phyloP scores from a whole-genome alignment of 2,329 filamentous ascomycete genomes.

The Knoxdaviesia capensis region DNA sequence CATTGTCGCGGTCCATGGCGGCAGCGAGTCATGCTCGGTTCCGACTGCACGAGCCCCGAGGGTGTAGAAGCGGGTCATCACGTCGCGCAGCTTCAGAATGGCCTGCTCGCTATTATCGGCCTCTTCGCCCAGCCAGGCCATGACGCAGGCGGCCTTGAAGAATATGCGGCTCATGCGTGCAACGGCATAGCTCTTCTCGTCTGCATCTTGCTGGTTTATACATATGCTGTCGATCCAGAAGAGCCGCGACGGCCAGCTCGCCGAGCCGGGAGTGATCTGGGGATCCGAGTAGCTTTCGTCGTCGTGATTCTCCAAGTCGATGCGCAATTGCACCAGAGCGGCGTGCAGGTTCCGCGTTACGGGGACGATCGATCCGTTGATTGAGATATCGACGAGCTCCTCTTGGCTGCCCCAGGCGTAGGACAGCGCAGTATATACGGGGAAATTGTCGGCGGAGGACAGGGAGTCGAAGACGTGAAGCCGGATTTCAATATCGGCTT shows the following conservation, averaged over 20 bases:
- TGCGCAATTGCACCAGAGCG: slow-evolving; percentile 10
- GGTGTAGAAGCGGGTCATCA: slow-evolving; percentile 4
- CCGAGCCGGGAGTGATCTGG: neutral
- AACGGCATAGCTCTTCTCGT: slow-evolving; percentile 9
- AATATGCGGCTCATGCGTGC: slow-evolving; percentile 9
- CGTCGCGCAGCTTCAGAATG: slow-evolving; percentile 4
- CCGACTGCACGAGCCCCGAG: neutral
- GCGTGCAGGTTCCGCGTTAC: slow-evolving; percentile 11
- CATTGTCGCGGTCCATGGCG: slow-evolving; percentile 3
- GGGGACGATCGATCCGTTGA: slow-evolving; percentile 7
- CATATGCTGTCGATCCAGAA: slow-evolving; percentile 11
- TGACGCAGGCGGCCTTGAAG: slow-evolving; percentile 5
- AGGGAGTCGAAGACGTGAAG: slow-evolving; percentile 3
- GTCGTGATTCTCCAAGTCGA: slow-evolving; percentile 5
- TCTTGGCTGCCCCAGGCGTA: slow-evolving; percentile 11
- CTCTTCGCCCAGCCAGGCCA: slow-evolving; percentile 6
- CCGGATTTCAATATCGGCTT: slow-evolving; percentile 1
- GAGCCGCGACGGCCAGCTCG: slow-evolving; percentile 3
- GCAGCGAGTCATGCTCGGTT: neutral
- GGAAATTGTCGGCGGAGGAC: slow-evolving; percentile 1
- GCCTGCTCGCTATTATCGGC: slow-evolving; percentile 2
- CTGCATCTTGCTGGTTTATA: slow-evolving; percentile 9
- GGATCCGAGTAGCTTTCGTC: neutral
- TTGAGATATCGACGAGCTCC: slow-evolving; percentile 5
- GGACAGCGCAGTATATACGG: slow-evolving; percentile 9